Percentiles rank a stretch among this genome's conserved stretches.
These are phyloP conservation scores for Spergularia azorica DNA, from an alignment of 179 eudicot species.

Conservation along the genomic window DNA sequence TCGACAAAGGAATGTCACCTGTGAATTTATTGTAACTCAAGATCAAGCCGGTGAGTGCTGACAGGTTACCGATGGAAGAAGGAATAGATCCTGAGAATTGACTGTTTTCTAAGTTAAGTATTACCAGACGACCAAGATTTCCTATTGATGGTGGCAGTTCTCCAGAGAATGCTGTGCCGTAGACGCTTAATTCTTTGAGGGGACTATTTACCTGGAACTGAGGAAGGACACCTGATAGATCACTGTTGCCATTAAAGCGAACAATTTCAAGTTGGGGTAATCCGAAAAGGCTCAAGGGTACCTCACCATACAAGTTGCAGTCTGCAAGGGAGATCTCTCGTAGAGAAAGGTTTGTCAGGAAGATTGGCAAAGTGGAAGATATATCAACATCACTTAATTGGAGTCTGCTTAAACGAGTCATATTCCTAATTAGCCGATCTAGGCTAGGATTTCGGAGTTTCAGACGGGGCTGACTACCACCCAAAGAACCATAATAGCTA, in stretches of 20 bases:
- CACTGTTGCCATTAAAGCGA: background rate
- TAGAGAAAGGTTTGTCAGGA: constrained; percentile 28
- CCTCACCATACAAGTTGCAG: constrained; percentile 34
- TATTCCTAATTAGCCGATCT: constrained; percentile 32
- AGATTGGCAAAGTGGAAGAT: constrained; percentile 26
- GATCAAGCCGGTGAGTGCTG: constrained; percentile 13
- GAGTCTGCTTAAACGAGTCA: constrained; percentile 33
- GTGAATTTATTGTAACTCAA: constrained; percentile 1
- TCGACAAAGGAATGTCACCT: constrained; percentile 23
- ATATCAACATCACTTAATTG: constrained; percentile 38
- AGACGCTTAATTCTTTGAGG: constrained; percentile 22
- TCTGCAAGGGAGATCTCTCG: background rate
- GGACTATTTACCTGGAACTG: constrained; percentile 26
- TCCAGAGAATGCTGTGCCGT: constrained; percentile 17
- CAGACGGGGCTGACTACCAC: background rate
- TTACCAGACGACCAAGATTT: constrained; percentile 16
- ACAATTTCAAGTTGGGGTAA: constrained; percentile 31
- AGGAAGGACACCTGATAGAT: constrained; percentile 37
- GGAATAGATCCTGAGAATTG: constrained; percentile 33
- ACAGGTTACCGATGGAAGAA: constrained; percentile 30
- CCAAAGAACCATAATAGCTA: background rate
- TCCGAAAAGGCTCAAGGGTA: constrained; percentile 30
- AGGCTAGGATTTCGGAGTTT: constrained; percentile 35
- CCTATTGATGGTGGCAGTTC: constrained; percentile 28
- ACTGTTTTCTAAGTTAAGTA: background rate